These are phyloP conservation scores for Jaapia argillacea DNA, from an alignment of 768 basidiomycete species.

Conservation along the genomic window DNA sequence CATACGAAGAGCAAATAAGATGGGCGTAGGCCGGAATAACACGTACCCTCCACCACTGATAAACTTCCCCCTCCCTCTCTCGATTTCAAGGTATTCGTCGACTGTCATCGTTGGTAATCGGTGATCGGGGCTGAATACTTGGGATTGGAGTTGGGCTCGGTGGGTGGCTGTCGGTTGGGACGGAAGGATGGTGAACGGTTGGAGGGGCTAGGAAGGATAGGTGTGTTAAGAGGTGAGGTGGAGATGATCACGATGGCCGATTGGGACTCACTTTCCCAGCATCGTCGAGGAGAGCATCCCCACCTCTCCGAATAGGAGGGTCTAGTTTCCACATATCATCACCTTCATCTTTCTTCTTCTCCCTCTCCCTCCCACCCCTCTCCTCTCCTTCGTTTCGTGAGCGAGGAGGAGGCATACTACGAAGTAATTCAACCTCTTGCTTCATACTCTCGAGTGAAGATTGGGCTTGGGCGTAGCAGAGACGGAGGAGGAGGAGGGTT, in stretches of 20 bases:
- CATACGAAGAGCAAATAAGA: no score
- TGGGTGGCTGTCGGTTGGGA: slow-evolving; percentile 52
- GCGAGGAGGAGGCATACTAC: slow-evolving; percentile 35
- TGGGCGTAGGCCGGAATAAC: no score
- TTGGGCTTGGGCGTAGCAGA: slow-evolving; percentile 61
- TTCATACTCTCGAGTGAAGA: slow-evolving; percentile 55
- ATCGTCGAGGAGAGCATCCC: slow-evolving; percentile 57
- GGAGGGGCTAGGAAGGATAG: slow-evolving; percentile 58
- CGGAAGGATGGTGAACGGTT: slow-evolving; percentile 90
- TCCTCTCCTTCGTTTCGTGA: slow-evolving; percentile 27
- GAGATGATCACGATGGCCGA: neutral
- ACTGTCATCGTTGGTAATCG: slow-evolving; percentile 91
- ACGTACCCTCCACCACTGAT: slow-evolving; percentile 81
- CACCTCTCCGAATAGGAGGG: slow-evolving; percentile 21
- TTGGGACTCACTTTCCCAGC: slow-evolving; percentile 54
- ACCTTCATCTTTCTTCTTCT: no score
- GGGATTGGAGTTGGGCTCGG: slow-evolving; percentile 60
- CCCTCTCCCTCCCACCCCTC: slow-evolving; percentile 18
- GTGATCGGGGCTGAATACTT: slow-evolving; percentile 80
- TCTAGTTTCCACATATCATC: slow-evolving; percentile 72
- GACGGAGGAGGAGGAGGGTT: slow-evolving; percentile 58
- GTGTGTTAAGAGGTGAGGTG: slow-evolving; percentile 4
- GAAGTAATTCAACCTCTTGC: slow-evolving; percentile 66
- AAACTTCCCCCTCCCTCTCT: slow-evolving; percentile 76
- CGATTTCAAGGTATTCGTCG: slow-evolving; percentile 88